These are phyloP conservation scores for Jamesozyma jinghongensis DNA, from an alignment of 805 yeast species.

Conservation along the genomic window DNA sequence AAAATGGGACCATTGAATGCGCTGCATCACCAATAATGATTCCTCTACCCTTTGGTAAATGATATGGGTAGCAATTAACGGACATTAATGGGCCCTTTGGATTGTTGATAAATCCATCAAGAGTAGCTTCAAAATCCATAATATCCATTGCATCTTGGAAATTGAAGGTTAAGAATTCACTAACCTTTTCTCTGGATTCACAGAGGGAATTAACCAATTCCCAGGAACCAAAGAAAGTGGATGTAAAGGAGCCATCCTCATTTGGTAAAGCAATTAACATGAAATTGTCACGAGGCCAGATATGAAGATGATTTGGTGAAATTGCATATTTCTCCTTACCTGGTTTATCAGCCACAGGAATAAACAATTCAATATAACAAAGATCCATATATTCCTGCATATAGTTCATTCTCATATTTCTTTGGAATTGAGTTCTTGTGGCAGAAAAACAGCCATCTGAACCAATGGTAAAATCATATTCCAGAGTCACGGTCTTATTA, in stretches of 20 bases:
- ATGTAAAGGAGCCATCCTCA: slow-evolving; percentile 76
- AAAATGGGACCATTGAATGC: slow-evolving; percentile 96
- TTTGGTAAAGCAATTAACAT: slow-evolving; percentile 91
- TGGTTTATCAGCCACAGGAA: slow-evolving; percentile 40
- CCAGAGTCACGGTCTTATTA: slow-evolving; percentile 10
- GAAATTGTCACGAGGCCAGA: slow-evolving; percentile 82
- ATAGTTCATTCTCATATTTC: slow-evolving; percentile 56
- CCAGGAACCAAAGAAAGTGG: slow-evolving; percentile 84
- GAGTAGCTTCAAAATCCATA: slow-evolving; percentile 51
- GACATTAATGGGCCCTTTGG: slow-evolving; percentile 78
- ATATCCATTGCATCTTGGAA: slow-evolving; percentile 69
- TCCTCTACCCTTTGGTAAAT: slow-evolving; percentile 46
- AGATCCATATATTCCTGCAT: slow-evolving; percentile 73
- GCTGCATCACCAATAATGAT: slow-evolving; percentile 88
- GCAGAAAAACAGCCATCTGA: slow-evolving; percentile 81
- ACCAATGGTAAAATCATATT: slow-evolving; percentile 61
- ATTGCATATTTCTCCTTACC: slow-evolving; percentile 39
- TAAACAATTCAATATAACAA: slow-evolving; percentile 71
- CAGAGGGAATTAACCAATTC: slow-evolving; percentile 43
- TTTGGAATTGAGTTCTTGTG: slow-evolving; percentile 60
- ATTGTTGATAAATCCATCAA: slow-evolving; percentile 42
- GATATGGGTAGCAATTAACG: slow-evolving; percentile 60
- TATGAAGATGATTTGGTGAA: slow-evolving; percentile 72
- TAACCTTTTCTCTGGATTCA: slow-evolving; percentile 31
- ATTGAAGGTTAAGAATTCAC: slow-evolving; percentile 45